Percentiles rank a stretch among this genome's conserved stretches.
phyloP scores from a whole-genome alignment of 1,284 basidiomycete genomes.

The Irpex sp. region DNA sequence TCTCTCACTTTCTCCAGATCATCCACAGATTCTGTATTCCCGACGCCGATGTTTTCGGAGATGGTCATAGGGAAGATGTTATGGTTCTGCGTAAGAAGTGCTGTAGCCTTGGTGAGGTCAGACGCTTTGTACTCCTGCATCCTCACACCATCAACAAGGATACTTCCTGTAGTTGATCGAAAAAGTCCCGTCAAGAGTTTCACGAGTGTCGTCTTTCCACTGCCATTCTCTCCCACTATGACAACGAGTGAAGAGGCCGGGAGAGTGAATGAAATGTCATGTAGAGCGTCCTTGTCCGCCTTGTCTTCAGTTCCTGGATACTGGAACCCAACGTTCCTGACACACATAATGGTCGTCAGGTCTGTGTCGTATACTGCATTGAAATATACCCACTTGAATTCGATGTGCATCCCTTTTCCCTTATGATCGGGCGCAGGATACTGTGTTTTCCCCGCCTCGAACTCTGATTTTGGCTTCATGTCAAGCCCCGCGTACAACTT shows the following conservation, averaged over 20 bases:
- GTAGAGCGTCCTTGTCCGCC: constrained; percentile 57
- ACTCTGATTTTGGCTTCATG: background rate
- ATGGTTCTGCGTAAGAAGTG: constrained; percentile 79
- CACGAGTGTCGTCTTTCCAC: constrained; percentile 78
- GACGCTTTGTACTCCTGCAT: constrained; percentile 60
- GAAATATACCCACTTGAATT: constrained; percentile 38
- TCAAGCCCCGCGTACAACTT: constrained; percentile 9
- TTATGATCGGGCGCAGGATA: background rate
- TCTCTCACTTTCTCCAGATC: constrained; percentile 60
- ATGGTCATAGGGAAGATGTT: constrained; percentile 77
- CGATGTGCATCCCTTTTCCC: constrained; percentile 43
- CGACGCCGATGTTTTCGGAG: constrained; percentile 75
- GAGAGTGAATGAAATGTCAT: constrained; percentile 71
- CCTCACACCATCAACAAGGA: constrained; percentile 67
- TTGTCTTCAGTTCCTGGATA: constrained; percentile 42
- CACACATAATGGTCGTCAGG: constrained; percentile 1
- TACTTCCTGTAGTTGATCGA: constrained; percentile 67
- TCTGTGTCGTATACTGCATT: too few species aligned
- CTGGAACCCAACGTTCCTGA: background rate
- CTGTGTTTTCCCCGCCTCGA: background rate
- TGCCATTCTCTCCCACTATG: constrained; percentile 78
- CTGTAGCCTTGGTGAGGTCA: constrained; percentile 65
- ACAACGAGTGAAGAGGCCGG: constrained; percentile 50
- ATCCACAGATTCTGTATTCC: constrained; percentile 54
- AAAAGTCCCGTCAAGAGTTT: constrained; percentile 76